phyloP scores from a whole-genome alignment of 169 alveolate genomes.

The Eimeria necatrix region DNA sequence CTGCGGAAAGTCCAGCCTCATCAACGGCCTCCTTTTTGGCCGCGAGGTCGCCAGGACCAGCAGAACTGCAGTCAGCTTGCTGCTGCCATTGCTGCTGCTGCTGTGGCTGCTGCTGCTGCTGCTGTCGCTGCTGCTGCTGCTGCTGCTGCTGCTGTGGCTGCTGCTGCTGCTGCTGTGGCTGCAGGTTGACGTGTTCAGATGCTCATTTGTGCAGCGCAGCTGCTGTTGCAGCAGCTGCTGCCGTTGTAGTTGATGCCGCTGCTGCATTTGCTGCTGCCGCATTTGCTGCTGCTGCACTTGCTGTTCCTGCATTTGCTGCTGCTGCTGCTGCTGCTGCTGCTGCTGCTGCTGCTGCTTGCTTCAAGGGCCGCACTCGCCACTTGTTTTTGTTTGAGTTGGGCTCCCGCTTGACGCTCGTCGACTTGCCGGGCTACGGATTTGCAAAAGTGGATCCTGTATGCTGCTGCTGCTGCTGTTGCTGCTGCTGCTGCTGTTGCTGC shows the following conservation, averaged over 20 bases:
- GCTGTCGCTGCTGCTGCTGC: conserved; percentile 43
- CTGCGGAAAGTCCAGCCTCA: conserved; percentile 96
- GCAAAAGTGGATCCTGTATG: conserved; percentile 85
- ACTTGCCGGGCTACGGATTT: conserved; percentile 93
- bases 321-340: conserved; percentile 49
- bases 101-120: conserved; percentile 39
- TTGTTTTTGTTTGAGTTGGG: conserved; percentile 90
- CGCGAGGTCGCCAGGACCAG: conserved; percentile 86
- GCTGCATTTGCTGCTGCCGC: conserved; percentile 50
- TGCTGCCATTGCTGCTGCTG: conserved; percentile 61
- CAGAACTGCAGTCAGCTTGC: conserved; percentile 80
- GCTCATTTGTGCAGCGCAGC: neutral
- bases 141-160: conserved; percentile 9
- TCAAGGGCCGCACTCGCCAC: conserved; percentile 92
- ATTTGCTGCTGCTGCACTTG: neutral
- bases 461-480: conserved; percentile 30
- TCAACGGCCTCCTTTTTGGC: conserved; percentile 92
- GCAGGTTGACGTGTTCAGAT: too few relatives aligned
- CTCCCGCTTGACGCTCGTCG: conserved; percentile 88
- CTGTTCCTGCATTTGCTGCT: conserved; percentile 3
- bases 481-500: conserved; percentile 71
- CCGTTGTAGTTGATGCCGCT: conserved; percentile 13
- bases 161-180: conserved; percentile 12
- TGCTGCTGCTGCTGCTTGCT: conserved; percentile 51
- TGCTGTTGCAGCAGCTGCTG: conserved; percentile 29